Percentiles rank a stretch among this genome's conserved stretches.
Evolutionary conservation across 257 asterid genomes (phyloP).

Genomic region (Nicotiana otophora): DNA sequence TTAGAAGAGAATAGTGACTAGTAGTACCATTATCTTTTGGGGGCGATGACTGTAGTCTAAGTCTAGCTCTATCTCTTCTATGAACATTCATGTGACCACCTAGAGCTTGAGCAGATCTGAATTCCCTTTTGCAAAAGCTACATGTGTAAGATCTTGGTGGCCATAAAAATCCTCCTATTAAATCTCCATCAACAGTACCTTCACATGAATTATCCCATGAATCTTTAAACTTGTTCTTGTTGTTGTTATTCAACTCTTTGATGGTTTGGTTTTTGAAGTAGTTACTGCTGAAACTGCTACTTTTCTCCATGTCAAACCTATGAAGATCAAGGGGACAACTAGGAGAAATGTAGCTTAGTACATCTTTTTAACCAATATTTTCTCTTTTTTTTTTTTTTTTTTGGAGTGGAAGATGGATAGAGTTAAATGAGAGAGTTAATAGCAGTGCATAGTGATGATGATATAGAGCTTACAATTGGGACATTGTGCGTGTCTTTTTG

Average conservation of each 20-base stretch:
- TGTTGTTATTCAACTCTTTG: slow-evolving; percentile 25
- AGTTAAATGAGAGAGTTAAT: neutral
- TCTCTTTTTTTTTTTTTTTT: neutral
- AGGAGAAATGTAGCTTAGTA: neutral
- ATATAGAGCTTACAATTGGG: slow-evolving; percentile 5
- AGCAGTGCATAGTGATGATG: slow-evolving; percentile 16
- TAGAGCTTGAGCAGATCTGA: slow-evolving; percentile 92
- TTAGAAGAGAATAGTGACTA: slow-evolving; percentile 15
- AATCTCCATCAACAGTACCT: slow-evolving; percentile 31
- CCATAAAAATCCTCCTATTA: slow-evolving; percentile 64
- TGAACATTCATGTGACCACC: slow-evolving; percentile 99
- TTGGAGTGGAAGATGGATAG: slow-evolving; percentile 4
- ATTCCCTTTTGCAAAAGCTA: slow-evolving; percentile 83
- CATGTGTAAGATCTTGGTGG: slow-evolving; percentile 83
- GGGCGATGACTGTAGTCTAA: slow-evolving; percentile 38
- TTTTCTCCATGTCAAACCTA: slow-evolving; percentile 11
- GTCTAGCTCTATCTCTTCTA: slow-evolving; percentile 73
- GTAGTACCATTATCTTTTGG: slow-evolving; percentile 4
- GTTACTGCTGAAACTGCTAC: neutral
- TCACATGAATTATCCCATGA: slow-evolving; percentile 20
- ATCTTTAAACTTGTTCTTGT: slow-evolving; percentile 27
- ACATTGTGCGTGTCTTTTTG: neutral
- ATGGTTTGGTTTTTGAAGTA: slow-evolving; percentile 6
- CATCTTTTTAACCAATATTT: neutral
- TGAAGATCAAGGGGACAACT: slow-evolving; percentile 2